Conservation (phyloP, 495 filamentous ascomycete species). For the Jackrogersella multiformis region DNA sequence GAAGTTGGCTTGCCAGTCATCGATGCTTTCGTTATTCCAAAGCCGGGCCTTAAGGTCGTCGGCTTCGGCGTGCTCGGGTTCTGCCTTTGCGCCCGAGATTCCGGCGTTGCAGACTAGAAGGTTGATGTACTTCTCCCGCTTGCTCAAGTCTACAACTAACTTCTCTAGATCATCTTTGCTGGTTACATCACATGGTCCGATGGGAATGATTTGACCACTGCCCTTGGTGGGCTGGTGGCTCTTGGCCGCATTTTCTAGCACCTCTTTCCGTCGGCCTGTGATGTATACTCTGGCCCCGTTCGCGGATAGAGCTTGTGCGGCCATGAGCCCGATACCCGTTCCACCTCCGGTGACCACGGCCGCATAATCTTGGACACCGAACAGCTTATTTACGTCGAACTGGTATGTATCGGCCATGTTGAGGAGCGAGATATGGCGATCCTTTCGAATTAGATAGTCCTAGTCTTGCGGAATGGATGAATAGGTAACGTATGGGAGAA, state of each 20-base stretch:
- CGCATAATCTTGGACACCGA: conserved; percentile 64
- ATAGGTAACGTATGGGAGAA: background rate
- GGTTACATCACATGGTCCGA: conserved; percentile 68
- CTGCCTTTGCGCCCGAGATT: conserved; percentile 56
- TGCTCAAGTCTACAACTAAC: conserved; percentile 61
- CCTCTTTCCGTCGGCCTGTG: conserved; percentile 65
- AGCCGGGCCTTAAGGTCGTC: conserved; percentile 58
- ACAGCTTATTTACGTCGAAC: conserved; percentile 54
- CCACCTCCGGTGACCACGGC: conserved; percentile 70
- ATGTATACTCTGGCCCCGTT: conserved; percentile 77
- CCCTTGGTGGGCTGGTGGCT: conserved; percentile 45
- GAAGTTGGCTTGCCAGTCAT: conserved; percentile 62
- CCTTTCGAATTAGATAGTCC: background rate
- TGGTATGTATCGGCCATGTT: conserved; percentile 46
- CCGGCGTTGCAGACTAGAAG: conserved; percentile 74
- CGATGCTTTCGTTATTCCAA: conserved; percentile 51
- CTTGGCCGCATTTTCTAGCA: conserved; percentile 60
- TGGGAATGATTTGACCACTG: conserved; percentile 47
- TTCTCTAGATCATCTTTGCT: conserved; percentile 65
- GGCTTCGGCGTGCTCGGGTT: conserved; percentile 47
- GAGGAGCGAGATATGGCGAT: background rate
- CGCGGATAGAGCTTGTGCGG: conserved; percentile 66
- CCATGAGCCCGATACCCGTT: conserved; percentile 68
- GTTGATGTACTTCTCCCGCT: conserved; percentile 61
- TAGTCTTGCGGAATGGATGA: background rate